Conservation (phyloP, 2,329 filamentous ascomycete genomes). For the Ascochyta rabiei region DNA sequence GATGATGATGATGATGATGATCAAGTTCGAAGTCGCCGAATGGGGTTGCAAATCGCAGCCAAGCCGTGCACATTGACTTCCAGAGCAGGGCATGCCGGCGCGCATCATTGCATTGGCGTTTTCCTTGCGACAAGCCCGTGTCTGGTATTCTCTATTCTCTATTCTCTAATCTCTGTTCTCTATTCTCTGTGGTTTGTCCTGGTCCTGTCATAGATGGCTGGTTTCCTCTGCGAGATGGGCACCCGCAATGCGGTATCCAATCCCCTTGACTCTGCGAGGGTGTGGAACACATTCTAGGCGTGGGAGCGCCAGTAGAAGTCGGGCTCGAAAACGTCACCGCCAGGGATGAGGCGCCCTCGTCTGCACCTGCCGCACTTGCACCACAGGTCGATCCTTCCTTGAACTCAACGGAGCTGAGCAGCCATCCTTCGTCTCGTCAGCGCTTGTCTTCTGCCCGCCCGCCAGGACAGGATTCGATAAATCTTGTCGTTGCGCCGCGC, state of each 20-base stretch:
- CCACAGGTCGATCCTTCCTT: constrained; percentile 15
- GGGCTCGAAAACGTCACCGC: constrained; percentile 12
- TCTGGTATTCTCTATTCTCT: background rate
- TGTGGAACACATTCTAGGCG: background rate
- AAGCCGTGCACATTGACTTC: constrained; percentile 20
- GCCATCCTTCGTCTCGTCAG: constrained; percentile 16
- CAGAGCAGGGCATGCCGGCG: constrained; percentile 19
- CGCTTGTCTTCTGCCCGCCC: constrained; percentile 10
- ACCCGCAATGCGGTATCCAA: background rate
- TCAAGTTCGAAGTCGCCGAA: constrained; percentile 23
- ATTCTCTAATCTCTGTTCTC: no score
- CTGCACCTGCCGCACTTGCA: constrained; percentile 13
- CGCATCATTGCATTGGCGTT: constrained; percentile 20
- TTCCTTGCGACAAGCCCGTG: constrained; percentile 9
- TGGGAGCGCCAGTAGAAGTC: background rate
- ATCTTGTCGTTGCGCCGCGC: constrained; percentile 3
- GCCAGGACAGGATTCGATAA: constrained; percentile 10
- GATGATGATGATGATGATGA: constrained; percentile 5
- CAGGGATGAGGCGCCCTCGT: constrained; percentile 15
- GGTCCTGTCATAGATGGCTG: background rate
- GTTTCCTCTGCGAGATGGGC: constrained; percentile 4
- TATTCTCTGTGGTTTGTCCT: background rate
- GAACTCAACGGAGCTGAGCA: constrained; percentile 18
- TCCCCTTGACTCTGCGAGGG: no score
- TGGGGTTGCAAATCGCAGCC: constrained; percentile 15